Conservation (phyloP, 2,329 filamentous ascomycete genomes). For the Phaeoacremonium minimum region DNA sequence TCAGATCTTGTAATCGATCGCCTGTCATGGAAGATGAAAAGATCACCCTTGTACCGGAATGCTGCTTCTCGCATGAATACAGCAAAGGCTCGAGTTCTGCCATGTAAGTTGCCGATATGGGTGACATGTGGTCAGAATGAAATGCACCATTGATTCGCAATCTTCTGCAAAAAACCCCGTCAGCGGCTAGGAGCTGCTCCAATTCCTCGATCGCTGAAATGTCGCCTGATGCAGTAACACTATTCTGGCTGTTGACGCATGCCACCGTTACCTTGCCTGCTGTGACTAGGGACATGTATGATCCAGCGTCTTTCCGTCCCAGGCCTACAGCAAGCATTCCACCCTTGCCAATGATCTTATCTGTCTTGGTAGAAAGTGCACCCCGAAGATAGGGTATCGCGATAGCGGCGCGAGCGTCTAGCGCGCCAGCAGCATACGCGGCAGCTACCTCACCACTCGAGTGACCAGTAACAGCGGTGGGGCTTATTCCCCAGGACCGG, state of each 20-base stretch:
- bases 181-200: constrained; percentile 12
- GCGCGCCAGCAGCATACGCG: constrained; percentile 25
- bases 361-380: too few species aligned
- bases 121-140: constrained; percentile 22
- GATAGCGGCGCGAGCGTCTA: too few species aligned
- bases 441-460: constrained; percentile 35
- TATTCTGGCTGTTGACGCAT: constrained; percentile 16
- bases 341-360: neutral
- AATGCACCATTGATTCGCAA: constrained; percentile 20
- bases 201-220: constrained; percentile 16
- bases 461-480: constrained; percentile 28
- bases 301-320: constrained; percentile 3
- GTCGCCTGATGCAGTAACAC: constrained; percentile 27
- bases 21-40: too few species aligned
- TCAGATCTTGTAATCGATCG: too few species aligned
- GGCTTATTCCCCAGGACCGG: constrained; percentile 19
- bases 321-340: constrained; percentile 8
- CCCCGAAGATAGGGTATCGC: too few species aligned
- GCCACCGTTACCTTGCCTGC: constrained; percentile 5
- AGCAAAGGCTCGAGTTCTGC: too few species aligned
- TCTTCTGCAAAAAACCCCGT: constrained; percentile 19
- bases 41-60: too few species aligned
- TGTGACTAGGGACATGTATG: constrained; percentile 2
- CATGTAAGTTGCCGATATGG: constrained; percentile 18
- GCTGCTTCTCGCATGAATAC: too few species aligned